Evolutionary conservation across 192 early-diverging fungal species (phyloP), one percentile per base, ranked within the genome.

Genomic region (Haplosporangium gracile): DNA sequence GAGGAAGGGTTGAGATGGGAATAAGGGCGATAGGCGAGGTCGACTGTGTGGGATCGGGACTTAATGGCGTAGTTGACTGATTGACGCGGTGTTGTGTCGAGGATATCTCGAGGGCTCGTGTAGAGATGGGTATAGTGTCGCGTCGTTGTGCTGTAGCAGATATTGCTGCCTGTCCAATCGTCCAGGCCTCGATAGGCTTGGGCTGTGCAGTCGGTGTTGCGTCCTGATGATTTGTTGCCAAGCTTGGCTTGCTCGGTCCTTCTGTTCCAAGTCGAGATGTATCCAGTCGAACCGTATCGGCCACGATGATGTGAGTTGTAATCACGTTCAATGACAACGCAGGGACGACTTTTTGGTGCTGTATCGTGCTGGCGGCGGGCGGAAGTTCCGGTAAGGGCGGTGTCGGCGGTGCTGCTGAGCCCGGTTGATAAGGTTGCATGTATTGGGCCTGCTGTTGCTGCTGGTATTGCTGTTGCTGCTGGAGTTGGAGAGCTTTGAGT

Each of bases 141-240:
- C 83, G 83, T 24, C 70, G 78, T 36, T 85, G 78, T 13, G 38
- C 29, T n/a, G 36, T 51, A 20, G 69, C 9, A 26, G 75, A 49
- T 15, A 45, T 36, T 18, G 78, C 55, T 6, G 84, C 75, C 26
- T 68, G 72, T 11, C 84, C 84, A 49, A 86, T 86, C 6, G 75
- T 81, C 84, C 84, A 86, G 24, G 70, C 72, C 29, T 86, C 84
- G 5, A 86, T 51, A 0, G 84, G 84, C 15, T 77, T 85, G 13
- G 71, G 20, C 36, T 78, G 49, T 13, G 53, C 49, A 24, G 9
- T 57, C 5, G 63, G 45, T 22, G 39, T 15, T 5, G 47, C 29
- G 2, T 85, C 60, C 0, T 68, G 36, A 5, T 34, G 45, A 20
- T 20, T 18, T 51, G 69, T 22, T 65, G 22, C 10, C 20, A 18